Base-by-base conservation (phyloP, 2,329 filamentous ascomycete species). In the Aspergillus sp. region DNA sequence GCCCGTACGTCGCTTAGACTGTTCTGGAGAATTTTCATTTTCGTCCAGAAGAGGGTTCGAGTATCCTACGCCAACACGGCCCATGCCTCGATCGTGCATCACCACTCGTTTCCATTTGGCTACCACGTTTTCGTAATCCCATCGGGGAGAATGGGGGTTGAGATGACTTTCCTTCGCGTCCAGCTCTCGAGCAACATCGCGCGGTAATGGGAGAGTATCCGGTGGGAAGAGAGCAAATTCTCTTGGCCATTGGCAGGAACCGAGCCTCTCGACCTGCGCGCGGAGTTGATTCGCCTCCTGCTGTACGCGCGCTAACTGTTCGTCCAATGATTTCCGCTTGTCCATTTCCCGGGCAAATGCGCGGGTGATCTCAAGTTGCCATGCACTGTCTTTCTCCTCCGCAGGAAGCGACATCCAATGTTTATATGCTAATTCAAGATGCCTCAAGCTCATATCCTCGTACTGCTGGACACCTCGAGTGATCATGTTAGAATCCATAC, bases 381-480 rank as follows among this genome's bases (percentile, higher is more conserved):
- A 77, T 13, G 63, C 51, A 17, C 74, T 67, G 46, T 60, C 63
- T 45, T 79, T 77, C 19, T 79, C 75, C 32, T 79, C 76, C 2
- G 65, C 54, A 0, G 82, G 69, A 22, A 93, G 73, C 1, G 74
- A 74, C 45, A 80, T 80, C 90, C 90, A 97, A 38, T 88, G 84
- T 5, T 79, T 76, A 63, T 83, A 95, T 0, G 88, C 83, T 12
- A 84, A 81, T n/a, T 86, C 79, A 5, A 95, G 67, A 63, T 97
- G 91, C 49, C 85, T 78, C 37, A 80, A 74, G 27, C 90, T 80
- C 55, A 85, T 82, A 45, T 82, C 80, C 53, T 89, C 83, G 44
- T 91, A 77, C 23, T 73, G 68, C 53, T 76, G 80, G 38, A 74
- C 85, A 51, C 71, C 65, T 63, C 66, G 59, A 68, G 74, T 53